Conservation (phyloP, 2,329 filamentous ascomycete species). For the Phialocephala subalpina region DNA sequence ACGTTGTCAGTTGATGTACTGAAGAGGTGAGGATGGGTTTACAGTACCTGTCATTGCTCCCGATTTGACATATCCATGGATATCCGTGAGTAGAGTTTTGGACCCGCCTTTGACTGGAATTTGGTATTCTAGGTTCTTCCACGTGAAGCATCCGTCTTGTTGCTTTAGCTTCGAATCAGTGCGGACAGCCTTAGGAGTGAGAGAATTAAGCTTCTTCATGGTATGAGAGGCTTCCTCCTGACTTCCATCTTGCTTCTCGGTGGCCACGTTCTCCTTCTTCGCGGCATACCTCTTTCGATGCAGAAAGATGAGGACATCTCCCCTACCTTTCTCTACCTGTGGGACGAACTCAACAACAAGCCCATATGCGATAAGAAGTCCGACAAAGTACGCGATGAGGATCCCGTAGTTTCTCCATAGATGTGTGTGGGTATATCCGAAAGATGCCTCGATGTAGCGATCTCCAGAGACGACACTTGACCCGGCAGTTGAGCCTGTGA, state of each 20-base stretch:
- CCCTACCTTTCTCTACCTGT: slow-evolving; percentile 73
- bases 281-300: slow-evolving; percentile 61
- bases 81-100: slow-evolving; percentile 78
- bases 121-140: slow-evolving; percentile 1
- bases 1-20: neutral
- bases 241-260: too few relatives aligned
- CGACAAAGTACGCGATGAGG: slow-evolving; percentile 66
- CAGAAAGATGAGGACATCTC: slow-evolving; percentile 76
- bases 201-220: neutral
- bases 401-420: slow-evolving; percentile 77
- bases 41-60: slow-evolving; percentile 77
- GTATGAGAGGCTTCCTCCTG: too few relatives aligned
- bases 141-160: neutral
- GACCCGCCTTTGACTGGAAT: slow-evolving; percentile 63
- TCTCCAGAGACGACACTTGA: slow-evolving; percentile 60
- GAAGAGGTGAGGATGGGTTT: neutral
- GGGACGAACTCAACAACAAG: slow-evolving; percentile 66
- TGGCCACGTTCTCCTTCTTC: neutral
- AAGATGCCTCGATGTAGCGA: slow-evolving; percentile 60
- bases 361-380: slow-evolving; percentile 69
- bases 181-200: neutral
- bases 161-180: neutral
- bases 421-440: slow-evolving; percentile 63
- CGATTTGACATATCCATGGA: slow-evolving; percentile 92
- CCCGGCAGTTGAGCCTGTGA: slow-evolving; percentile 59